These are phyloP conservation scores for Ensete glaucum DNA, from an alignment of 176 grass and related monocot species.

Conservation along the genomic window DNA sequence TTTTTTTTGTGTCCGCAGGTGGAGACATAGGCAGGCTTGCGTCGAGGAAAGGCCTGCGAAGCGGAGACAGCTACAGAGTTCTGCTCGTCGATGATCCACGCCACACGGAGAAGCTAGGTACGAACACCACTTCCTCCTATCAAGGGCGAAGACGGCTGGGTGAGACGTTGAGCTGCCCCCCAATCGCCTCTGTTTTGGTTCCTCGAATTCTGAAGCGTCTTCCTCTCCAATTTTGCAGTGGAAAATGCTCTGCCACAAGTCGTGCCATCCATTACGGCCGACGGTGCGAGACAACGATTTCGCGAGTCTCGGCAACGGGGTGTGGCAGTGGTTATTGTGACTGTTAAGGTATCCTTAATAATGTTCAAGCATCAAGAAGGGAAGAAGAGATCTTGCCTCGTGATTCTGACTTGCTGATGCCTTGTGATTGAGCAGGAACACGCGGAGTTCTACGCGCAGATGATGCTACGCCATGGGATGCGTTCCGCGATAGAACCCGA, in stretches of 20 bases:
- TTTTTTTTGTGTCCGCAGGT: constrained; percentile 19
- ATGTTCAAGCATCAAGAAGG: too few relatives aligned
- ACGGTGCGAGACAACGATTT: constrained; percentile 44
- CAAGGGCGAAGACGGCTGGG: not conserved
- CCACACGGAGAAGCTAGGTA: constrained; percentile 57
- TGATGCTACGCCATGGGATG: constrained; percentile 53
- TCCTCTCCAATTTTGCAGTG: constrained; percentile 31
- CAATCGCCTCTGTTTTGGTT: too few relatives aligned
- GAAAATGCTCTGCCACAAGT: constrained; percentile 54
- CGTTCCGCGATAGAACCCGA: constrained; percentile 68
- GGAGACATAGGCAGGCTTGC: constrained; percentile 41
- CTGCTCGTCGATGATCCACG: constrained; percentile 57
- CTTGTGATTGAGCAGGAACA: constrained; percentile 51
- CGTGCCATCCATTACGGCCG: constrained; percentile 44
- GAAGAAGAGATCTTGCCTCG: too few relatives aligned
- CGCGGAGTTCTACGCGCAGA: constrained; percentile 61
- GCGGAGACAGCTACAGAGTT: constrained; percentile 59
- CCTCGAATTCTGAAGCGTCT: not conserved
- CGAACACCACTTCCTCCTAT: not conserved
- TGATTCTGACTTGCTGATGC: not conserved
- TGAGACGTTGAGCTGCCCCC: not conserved
- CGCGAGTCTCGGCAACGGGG: constrained; percentile 48
- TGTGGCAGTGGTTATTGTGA: constrained; percentile 48
- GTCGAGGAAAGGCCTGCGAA: constrained; percentile 33
- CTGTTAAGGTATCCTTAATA: constrained; percentile 36